Percentiles rank a stretch among this genome's conserved stretches.
Conservation (phyloP, 83 land plant species). For the Larix sibirica region DNA sequence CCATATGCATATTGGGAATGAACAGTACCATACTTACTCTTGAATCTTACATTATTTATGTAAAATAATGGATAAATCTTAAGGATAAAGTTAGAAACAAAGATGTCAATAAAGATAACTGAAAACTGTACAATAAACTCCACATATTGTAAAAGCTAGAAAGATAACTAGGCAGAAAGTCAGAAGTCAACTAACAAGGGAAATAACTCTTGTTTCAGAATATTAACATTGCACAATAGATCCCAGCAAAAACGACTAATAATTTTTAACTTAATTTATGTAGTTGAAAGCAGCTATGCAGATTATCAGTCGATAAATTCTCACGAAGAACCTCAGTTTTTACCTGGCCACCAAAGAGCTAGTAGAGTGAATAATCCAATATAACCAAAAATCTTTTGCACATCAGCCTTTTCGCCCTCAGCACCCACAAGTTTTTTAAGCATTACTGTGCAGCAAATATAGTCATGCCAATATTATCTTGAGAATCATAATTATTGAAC, state of each 20-base stretch:
- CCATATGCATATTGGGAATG: no score
- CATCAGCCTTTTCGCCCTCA: slow-evolving; percentile 86
- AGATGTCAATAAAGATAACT: no score
- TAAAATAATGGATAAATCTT: no score
- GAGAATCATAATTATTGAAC: neutral
- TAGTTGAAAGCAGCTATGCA: neutral
- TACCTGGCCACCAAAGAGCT: slow-evolving; percentile 96
- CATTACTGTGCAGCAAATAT: slow-evolving; percentile 58
- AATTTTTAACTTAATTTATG: neutral
- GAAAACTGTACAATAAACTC: no score
- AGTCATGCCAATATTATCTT: neutral
- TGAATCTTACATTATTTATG: no score
- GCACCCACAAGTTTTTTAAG: slow-evolving; percentile 88
- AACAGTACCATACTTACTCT: no score
- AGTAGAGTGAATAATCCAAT: slow-evolving; percentile 91
- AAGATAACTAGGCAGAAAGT: no score
- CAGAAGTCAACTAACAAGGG: neutral
- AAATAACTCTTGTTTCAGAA: slow-evolving; percentile 4
- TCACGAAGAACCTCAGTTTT: slow-evolving; percentile 10
- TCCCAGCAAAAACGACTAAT: neutral
- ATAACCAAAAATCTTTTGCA: slow-evolving; percentile 95
- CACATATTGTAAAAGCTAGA: no score
- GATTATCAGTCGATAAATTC: neutral
- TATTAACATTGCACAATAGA: neutral
- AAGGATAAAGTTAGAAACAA: no score